phyloP scores from a whole-genome alignment of 2,329 filamentous ascomycete species.

The Xylaria sp. region DNA sequence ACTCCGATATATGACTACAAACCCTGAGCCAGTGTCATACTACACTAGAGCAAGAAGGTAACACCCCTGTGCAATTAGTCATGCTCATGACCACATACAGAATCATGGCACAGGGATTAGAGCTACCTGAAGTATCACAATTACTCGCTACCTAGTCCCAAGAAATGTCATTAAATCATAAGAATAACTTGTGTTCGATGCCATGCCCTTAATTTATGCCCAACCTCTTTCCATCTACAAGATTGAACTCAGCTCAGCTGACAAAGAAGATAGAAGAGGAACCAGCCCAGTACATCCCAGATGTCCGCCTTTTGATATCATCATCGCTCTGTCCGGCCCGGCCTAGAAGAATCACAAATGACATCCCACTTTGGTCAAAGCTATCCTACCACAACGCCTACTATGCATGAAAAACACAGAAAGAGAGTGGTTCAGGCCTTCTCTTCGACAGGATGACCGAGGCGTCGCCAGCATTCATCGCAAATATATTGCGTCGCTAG shows the following conservation, averaged over 20 bases:
- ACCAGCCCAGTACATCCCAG: not conserved
- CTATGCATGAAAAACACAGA: not conserved
- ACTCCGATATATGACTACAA: not conserved
- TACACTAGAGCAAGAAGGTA: not conserved
- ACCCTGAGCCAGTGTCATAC: not conserved
- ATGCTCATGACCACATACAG: too few species aligned
- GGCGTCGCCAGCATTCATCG: constrained; percentile 14
- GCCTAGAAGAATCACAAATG: not conserved
- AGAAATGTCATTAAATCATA: not conserved
- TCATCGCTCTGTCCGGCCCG: not conserved
- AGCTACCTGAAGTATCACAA: too few species aligned
- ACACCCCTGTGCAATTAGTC: not conserved
- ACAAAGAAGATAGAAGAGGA: not conserved
- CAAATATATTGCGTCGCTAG: constrained; percentile 13
- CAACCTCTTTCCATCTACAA: not conserved
- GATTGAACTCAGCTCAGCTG: constrained; percentile 2
- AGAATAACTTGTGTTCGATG: not conserved
- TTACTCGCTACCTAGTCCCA: not conserved
- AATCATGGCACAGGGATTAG: too few species aligned
- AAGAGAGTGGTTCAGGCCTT: not conserved
- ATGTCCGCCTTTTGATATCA: not conserved
- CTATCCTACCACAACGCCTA: not conserved
- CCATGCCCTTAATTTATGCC: not conserved
- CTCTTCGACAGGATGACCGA: not conserved
- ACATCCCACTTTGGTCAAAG: not conserved